Evolutionary conservation across 2,329 filamentous ascomycete species (phyloP), one percentile per base, ranked within the genome.

Genomic region (Davidsoniella virescens): DNA sequence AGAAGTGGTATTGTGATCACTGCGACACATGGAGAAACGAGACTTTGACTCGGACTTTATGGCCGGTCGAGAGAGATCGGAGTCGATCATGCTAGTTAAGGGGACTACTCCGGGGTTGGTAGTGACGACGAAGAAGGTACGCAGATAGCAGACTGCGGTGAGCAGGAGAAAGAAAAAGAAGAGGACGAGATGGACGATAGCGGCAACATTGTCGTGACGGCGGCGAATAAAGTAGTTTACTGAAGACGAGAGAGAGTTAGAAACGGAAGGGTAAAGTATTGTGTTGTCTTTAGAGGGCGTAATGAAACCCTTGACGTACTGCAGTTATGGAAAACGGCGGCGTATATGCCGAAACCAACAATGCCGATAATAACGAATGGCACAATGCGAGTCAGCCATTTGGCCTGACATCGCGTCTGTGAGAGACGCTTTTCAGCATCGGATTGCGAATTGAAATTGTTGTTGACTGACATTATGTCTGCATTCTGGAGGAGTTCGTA

Each of bases 21-120:
- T 50, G 4, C 25, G 18, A 26, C 40, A 39, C 29, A 37, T 14
- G 4, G 29, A 33, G 8, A 44, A 3, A 16, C 47, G 39, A 18
- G 40, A 17, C 16, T 44, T 42, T 26, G 36, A 23, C 17, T 50
- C 40, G 5, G 45, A 8, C 14, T 36, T 18, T 4, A 18, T 23
- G 26, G 40, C 26, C 14, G 45, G 4, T 2, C 18, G 42, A 33
- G 46, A 43, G 26, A 23, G 39, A 23, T 46, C 37, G 14, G 46
- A 44, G n/a, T 39, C n/a, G 5, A 44, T 36, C 16, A 42, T 43
- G 25, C 49, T 57, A 55, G 74, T 77, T 29, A 82, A 73, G 0
- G 84, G 80, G 0, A 88, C 72, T 49, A 87, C 75, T 3, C 86
- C 88, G 0, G 87, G 82, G 56, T 87, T 75, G 56, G 70, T 70